Evolutionary conservation across 1,139 yeast genomes (phyloP), one percentile per base, ranked within the genome.

Genomic region (Petasospora rhodanensis): DNA sequence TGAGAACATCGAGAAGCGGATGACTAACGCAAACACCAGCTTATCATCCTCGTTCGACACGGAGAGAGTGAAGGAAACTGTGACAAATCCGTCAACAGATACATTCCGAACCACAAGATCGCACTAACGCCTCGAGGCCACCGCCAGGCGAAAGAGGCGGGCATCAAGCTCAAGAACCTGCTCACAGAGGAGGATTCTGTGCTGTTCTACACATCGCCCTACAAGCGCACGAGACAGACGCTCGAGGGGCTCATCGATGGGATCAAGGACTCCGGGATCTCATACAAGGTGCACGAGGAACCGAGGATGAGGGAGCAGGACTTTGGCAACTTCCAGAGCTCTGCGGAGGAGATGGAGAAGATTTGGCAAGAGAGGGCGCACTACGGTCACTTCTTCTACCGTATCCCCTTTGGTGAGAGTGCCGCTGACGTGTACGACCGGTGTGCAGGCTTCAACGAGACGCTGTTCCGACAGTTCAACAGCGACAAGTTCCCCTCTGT

Each of bases 351-450:
- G 44, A 85, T 87, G 93, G 79, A 77, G 47, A 62, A 65, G 46
- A 77, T 83, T 22, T 81, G 93, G 86, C 69, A 70, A 35, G 93
- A 84, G 48, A 62, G 96, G 28, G 89, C 95, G 0, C 77, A 78
- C 45, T 87, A 87, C 58, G 96, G 96, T 0, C 95, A 86, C 58
- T 87, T 87, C 48, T 87, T 87, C 58, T 87, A 82, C 55, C 61
- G 96, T 35, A 87, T 87, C 21, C 96, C 96, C 9, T 79, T 83
- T 51, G 96, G 96, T 5, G 96, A 87, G 56, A 80, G 91, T 50
- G 96, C 96, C 0, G 96, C 96, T 0, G 96, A 87, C 57, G 96
- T 87, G 4, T 87, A 79, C 58, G 96, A 87, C 56, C 64, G 96
- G 30, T 81, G 89, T 41, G 83, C 95, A 3, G 83, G 93, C 22